Evolutionary conservation across 345 rosid genomes (phyloP), one percentile per base, ranked within the genome.

Genomic region (Arabis hirsuta): DNA sequence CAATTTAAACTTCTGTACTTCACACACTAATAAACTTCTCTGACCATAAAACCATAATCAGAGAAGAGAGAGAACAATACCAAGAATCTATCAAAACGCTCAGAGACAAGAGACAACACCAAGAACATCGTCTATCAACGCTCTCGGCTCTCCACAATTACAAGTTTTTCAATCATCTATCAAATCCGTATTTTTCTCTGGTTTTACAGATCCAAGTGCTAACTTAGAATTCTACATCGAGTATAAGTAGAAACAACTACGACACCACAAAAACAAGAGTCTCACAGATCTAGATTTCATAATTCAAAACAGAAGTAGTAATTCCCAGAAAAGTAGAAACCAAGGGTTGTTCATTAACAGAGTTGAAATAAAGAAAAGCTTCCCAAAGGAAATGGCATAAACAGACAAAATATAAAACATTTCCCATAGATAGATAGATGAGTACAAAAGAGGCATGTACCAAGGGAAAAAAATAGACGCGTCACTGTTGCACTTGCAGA

Each of bases 341-440:
- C n/a, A 16, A 27, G 6, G 36, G 55, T 20, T 50, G 5, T 59
- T 46, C 7, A 16, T 12, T 10, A 54, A 20, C 24, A 54, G 46
- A 68, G 12, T 29, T 13, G 27, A 27, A 19, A 47, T 9, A 13
- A 7, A n/a, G n/a, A n/a, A 57, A 9, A 61, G 16, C 9, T 14
- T 29, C 32, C 9, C 61, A 45, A 22, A 38, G 39, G 38, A 59
- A 39, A 29, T 54, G 3, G 66, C 53, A 64, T 31, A 76, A 63
- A 54, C 44, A 76, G 57, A 57, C 76, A 77, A 64, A 63, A 47
- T 26, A 64, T 24, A 8, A 60, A 76, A 14, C 44, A 47, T 45
- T 11, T 19, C n/a, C 70, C 36, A 57, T 71, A 45, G 13, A 65
- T 71, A 45, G 13, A 65, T 36, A 65, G 62, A 62, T 13, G 46